Percentiles rank a stretch among this genome's conserved stretches.
These are phyloP conservation scores for Phaseolus lunatus DNA, from an alignment of 306 rosid genomes.

Conservation along the genomic window DNA sequence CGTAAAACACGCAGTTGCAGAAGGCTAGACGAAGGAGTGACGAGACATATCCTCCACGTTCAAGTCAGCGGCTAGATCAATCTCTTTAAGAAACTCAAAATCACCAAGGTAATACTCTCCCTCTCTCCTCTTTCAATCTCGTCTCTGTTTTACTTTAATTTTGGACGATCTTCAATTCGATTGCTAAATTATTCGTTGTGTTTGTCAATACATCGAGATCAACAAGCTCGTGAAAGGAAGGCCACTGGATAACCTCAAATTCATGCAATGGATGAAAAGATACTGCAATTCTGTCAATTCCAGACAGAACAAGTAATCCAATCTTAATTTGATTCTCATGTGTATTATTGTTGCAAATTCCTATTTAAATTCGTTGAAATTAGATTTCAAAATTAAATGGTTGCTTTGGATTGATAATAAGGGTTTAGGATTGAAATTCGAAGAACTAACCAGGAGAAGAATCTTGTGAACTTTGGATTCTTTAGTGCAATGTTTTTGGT, in stretches of 20 bases:
- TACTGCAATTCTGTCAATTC: constrained; percentile 86
- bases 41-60: too few relatives aligned
- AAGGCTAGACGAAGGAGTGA: too few relatives aligned
- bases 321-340: neutral
- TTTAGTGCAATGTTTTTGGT: neutral
- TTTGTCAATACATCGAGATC: constrained; percentile 79
- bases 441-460: neutral
- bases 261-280: constrained; percentile 97
- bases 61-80: too few relatives aligned
- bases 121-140: too few relatives aligned
- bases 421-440: neutral
- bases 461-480: neutral
- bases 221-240: constrained; percentile 92
- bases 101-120: too few relatives aligned
- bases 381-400: neutral
- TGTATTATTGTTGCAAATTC: too few relatives aligned
- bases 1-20: too few relatives aligned
- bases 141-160: too few relatives aligned
- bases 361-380: neutral
- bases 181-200: neutral
- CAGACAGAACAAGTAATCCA: constrained; percentile 58
- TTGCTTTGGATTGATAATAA: neutral
- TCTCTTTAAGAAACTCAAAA: too few relatives aligned
- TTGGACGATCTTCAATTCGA: too few relatives aligned
- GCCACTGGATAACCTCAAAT: constrained; percentile 90